A percentile compares a stretch with the other conserved stretches of the same genome.
Evolutionary conservation across 2,329 filamentous ascomycete genomes (phyloP).

Genomic region (Alternaria longipes): DNA sequence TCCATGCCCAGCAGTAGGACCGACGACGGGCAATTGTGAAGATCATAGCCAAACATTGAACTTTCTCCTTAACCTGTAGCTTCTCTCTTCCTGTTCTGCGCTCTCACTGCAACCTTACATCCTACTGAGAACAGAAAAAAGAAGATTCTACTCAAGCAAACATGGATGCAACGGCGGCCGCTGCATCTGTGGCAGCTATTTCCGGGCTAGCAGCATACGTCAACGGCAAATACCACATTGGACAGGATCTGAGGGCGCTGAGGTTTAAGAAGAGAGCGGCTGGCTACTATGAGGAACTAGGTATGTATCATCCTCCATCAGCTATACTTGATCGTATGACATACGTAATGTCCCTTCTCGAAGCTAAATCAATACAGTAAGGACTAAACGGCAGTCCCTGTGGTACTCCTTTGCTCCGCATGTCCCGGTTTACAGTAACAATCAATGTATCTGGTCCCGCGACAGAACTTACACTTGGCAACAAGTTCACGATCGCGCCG

Average conservation of each 20-base stretch:
- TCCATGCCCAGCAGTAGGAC: neutral
- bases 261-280: constrained; percentile 52
- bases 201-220: constrained; percentile 65
- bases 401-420: constrained; percentile 43
- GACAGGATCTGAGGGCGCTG: constrained; percentile 66
- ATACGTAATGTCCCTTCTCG: neutral
- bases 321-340: neutral
- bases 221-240: constrained; percentile 73
- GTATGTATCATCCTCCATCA: constrained; percentile 22
- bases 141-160: neutral
- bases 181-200: constrained; percentile 41
- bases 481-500: constrained; percentile 39
- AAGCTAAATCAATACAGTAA: constrained; percentile 40
- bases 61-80: neutral
- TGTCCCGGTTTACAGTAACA: constrained; percentile 50
- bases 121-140: neutral
- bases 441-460: constrained; percentile 72
- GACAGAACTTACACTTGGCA: constrained; percentile 56
- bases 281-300: constrained; percentile 38
- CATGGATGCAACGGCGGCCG: constrained; percentile 35
- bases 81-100: neutral
- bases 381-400: constrained; percentile 48
- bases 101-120: neutral
- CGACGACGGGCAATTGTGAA: neutral
- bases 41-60: constrained; percentile 1